Evolutionary conservation across 2,329 filamentous ascomycete species (phyloP), one percentile per base, ranked within the genome.

Genomic region (Leptoxyphium fumago): DNA sequence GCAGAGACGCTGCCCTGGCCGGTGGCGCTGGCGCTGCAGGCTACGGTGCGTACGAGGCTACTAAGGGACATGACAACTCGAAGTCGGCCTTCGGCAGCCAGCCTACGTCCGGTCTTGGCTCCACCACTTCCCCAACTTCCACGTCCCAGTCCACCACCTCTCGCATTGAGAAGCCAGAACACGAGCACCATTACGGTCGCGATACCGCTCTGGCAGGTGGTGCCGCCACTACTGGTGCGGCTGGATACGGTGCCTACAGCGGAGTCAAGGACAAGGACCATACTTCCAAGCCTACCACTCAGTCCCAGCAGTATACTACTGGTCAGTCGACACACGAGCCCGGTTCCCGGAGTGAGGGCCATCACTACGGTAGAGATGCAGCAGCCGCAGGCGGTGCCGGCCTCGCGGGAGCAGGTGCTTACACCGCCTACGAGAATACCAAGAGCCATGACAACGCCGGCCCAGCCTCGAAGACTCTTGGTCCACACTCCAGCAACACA

Each of bases 141-240:
- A 26, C 21, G 7, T 26, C 21, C 21, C 21, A 26, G 21, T 26
- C 21, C 21, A 26, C 21, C 21, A 15, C 32, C 15, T 36, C 32
- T 36, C 13, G 5, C 56, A 58, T 32, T 48, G 53, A 21, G 54
- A 29, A n/a, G 13, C 47, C 9, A 49, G 44, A 15, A 5, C 17
- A 40, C 45, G 8, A 45, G 52, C 38, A 57, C 30, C 58, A 59
- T 41, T 51, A 58, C 30, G 57, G 56, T 29, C 54, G 56, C 13
- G 54, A 63, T 43, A 55, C 56, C 13, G 57, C 55, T 11, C 15
- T 60, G 1, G 58, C 48, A 9, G 59, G 52, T 29, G 60, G 57
- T 14, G 55, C 54, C 29, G 61, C 56, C 10, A 52, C 55, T 38
- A 57, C 55, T 29, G 60, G 55, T 18, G 42, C 47, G 6, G 38